Evolutionary conservation across 345 rosid genomes (phyloP).

Genomic region (Citrus reticulata): DNA sequence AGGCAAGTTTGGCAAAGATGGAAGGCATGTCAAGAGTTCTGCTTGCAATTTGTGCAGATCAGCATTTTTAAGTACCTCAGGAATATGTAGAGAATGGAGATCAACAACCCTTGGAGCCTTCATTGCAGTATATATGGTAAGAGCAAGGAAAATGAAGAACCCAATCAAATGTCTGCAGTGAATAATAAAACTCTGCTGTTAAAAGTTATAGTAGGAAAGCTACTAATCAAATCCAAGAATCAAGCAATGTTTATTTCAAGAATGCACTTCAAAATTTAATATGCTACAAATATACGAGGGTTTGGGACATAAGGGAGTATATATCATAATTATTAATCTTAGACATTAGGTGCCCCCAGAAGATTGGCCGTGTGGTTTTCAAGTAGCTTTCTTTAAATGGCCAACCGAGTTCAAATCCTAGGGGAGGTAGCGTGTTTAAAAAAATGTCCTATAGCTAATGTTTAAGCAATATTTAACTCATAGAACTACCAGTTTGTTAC

Average conservation of each 20-base stretch:
- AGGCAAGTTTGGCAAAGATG: conserved; percentile 63
- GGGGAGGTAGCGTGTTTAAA: no score
- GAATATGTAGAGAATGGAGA: conserved; percentile 70
- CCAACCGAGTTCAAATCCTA: no score
- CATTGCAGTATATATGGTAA: conserved; percentile 81
- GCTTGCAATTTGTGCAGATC: conserved; percentile 72
- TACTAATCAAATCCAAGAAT: background rate
- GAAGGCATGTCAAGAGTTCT: conserved; percentile 59
- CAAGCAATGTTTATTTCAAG: background rate
- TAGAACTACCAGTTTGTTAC: no score
- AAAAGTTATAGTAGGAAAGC: background rate
- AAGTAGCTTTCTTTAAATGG: no score
- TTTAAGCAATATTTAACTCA: background rate
- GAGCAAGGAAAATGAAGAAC: conserved; percentile 87
- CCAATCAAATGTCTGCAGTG: conserved; percentile 93
- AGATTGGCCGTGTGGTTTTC: no score
- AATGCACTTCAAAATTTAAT: background rate
- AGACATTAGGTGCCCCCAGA: no score
- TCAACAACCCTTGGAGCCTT: conserved; percentile 79
- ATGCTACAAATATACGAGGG: background rate
- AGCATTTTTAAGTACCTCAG: conserved; percentile 57
- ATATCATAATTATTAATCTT: background rate
- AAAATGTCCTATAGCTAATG: background rate
- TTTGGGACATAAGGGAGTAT: background rate
- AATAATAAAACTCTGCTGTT: background rate